phyloP scores from a whole-genome alignment of 768 basidiomycete species.

The Lactifluus rugatus region DNA sequence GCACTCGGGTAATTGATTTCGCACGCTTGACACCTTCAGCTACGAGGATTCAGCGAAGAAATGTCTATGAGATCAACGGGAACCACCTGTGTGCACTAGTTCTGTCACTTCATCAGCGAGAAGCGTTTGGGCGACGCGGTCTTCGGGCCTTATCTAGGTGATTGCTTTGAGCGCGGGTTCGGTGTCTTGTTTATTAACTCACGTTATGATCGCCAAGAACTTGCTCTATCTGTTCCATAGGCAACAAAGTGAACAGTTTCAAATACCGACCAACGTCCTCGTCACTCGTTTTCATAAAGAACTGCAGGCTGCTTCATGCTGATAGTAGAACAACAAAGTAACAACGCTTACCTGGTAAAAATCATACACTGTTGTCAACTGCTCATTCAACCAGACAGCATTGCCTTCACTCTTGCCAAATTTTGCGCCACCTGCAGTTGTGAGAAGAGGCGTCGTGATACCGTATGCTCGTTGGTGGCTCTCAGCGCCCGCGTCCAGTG shows the following conservation, averaged over 20 bases:
- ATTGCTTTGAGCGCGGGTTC: neutral
- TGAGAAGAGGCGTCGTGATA: constrained; percentile 88
- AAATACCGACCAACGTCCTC: constrained; percentile 18
- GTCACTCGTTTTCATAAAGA: constrained; percentile 58
- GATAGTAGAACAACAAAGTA: neutral
- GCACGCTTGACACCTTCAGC: constrained; percentile 35
- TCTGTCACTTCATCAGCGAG: constrained; percentile 52
- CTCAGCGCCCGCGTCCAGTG: constrained; percentile 2
- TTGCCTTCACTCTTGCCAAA: constrained; percentile 98
- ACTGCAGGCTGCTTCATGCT: constrained; percentile 38
- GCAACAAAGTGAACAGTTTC: constrained; percentile 19
- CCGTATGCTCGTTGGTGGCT: constrained; percentile 49
- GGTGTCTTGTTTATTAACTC: neutral
- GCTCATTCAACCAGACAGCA: constrained; percentile 80
- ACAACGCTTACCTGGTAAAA: constrained; percentile 74
- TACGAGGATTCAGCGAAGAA: constrained; percentile 18
- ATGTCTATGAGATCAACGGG: neutral
- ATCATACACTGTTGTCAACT: constrained; percentile 77
- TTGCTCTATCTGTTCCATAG: constrained; percentile 11
- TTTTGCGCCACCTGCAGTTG: constrained; percentile 83
- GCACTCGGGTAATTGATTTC: constrained; percentile 34
- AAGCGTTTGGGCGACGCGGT: constrained; percentile 38
- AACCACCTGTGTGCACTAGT: constrained; percentile 46
- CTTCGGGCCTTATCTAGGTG: constrained; percentile 28
- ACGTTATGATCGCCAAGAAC: constrained; percentile 15